phyloP scores from a whole-genome alignment of 371 early-diverging fungal genomes.

The Mortierella sp. region DNA sequence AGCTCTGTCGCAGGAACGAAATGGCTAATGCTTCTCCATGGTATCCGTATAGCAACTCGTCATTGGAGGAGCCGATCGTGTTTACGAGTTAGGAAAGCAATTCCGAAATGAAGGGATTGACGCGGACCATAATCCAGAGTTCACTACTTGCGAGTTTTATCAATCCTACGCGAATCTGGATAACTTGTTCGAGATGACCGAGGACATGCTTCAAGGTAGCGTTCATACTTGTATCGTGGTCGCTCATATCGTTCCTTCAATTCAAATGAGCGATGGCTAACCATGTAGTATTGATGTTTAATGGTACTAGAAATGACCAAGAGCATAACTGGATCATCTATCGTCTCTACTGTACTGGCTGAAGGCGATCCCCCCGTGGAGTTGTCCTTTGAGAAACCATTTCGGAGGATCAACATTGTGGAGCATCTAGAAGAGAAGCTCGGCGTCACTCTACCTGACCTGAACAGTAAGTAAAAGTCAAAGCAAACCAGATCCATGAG shows the following conservation, averaged over 20 bases:
- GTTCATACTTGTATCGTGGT: too few relatives aligned
- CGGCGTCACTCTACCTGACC: conserved; percentile 60
- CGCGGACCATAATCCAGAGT: conserved; percentile 98
- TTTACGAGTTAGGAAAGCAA: conserved; percentile 97
- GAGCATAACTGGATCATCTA: conserved; percentile 82
- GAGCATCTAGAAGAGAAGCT: conserved; percentile 70
- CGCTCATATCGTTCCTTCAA: too few relatives aligned
- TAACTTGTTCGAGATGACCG: conserved; percentile 85
- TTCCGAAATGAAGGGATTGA: conserved; percentile 99
- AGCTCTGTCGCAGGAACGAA: not conserved
- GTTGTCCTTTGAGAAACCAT: conserved; percentile 83
- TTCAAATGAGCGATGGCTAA: too few relatives aligned
- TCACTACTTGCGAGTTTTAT: conserved; percentile 98
- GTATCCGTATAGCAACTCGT: conserved; percentile 75
- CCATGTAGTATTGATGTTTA: not conserved
- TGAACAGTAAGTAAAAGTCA: conserved; percentile 57
- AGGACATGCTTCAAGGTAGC: conserved; percentile 77
- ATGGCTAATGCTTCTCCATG: not conserved
- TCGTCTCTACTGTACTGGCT: conserved; percentile 71
- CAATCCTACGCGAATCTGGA: conserved; percentile 93
- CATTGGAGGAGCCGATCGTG: conserved; percentile 94
- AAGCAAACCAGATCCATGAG: too few relatives aligned
- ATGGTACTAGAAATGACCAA: conserved; percentile 82
- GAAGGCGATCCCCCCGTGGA: conserved; percentile 51
- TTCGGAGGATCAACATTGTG: conserved; percentile 83